phyloP scores from a whole-genome alignment of 257 asterid species.

The Solanum piurae region DNA sequence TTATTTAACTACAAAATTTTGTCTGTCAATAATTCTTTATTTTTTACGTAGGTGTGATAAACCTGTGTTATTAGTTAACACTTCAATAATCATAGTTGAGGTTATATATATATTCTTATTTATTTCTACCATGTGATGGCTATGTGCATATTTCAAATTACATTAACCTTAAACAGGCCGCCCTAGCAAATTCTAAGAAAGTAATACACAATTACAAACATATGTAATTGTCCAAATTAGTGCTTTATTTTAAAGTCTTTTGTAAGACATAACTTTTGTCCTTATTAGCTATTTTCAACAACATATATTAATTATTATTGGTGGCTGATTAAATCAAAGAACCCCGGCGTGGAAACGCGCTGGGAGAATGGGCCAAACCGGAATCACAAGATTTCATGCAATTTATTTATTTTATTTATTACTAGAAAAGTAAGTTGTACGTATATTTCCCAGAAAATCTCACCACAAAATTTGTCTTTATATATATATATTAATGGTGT shows the following conservation, averaged over 20 bases:
- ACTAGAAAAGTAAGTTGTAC: not conserved
- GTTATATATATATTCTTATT: not conserved
- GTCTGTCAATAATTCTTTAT: not conserved
- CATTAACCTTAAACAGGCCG: not conserved
- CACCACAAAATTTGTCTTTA: not conserved
- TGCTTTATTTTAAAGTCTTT: not conserved
- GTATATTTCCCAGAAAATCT: not conserved
- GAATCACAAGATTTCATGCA: not conserved
- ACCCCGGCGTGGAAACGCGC: conserved; percentile 22
- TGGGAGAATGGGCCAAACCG: conserved; percentile 4
- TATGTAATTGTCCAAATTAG: not conserved
- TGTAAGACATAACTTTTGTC: not conserved
- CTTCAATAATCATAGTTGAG: not conserved
- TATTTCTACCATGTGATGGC: not conserved
- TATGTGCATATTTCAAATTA: not conserved
- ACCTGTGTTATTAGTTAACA: not conserved
- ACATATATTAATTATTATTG: not conserved
- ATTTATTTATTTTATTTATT: not conserved
- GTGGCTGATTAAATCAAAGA: conserved; percentile 6
- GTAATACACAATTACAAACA: not conserved
- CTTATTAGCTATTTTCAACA: not conserved
- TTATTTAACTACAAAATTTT: not conserved
- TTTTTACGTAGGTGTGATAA: not conserved
- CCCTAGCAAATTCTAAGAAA: not conserved
- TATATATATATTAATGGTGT: no score